Percentiles rank a stretch among this genome's conserved stretches.
Evolutionary conservation across 129 eudicot species (phyloP).

Genomic region (Erigeron canadensis): DNA sequence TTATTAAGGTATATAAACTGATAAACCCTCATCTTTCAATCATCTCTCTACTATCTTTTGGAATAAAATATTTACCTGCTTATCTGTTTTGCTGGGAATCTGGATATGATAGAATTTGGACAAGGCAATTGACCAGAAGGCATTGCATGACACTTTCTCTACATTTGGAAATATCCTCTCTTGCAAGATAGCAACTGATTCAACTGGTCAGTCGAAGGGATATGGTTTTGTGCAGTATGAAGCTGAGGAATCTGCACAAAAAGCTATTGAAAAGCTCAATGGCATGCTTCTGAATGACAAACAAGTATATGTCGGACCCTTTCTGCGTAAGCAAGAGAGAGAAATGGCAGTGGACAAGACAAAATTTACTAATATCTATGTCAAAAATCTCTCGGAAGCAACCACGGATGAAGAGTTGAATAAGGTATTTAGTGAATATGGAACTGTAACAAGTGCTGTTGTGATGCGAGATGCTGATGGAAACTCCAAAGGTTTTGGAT

Average conservation of each 20-base stretch:
- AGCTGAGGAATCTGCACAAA: conserved; percentile 67
- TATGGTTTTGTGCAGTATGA: conserved; percentile 93
- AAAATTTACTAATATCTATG: conserved; percentile 68
- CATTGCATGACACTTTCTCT: conserved; percentile 72
- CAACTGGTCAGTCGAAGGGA: conserved; percentile 73
- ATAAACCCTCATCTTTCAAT: background rate
- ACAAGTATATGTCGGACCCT: conserved; percentile 78
- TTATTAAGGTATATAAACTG: conserved; percentile 55
- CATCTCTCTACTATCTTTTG: background rate
- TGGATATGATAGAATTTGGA: conserved; percentile 58
- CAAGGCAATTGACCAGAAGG: conserved; percentile 78
- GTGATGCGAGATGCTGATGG: conserved; percentile 80
- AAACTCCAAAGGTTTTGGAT: conserved; percentile 77
- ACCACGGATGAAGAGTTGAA: conserved; percentile 64
- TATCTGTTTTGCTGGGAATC: background rate
- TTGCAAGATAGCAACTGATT: conserved; percentile 76
- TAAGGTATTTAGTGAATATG: conserved; percentile 66
- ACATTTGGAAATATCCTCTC: conserved; percentile 74
- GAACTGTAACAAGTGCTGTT: conserved; percentile 63
- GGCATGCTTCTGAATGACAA: conserved; percentile 76
- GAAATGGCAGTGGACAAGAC: conserved; percentile 55
- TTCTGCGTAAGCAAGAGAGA: conserved; percentile 70
- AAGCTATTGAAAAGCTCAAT: conserved; percentile 77
- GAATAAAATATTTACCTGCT: background rate
- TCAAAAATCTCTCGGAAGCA: conserved; percentile 68